Percentiles rank a stretch among this genome's conserved stretches.
Evolutionary conservation across 2,329 filamentous ascomycete genomes (phyloP).

Genomic region (Arachnomyces sp.): DNA sequence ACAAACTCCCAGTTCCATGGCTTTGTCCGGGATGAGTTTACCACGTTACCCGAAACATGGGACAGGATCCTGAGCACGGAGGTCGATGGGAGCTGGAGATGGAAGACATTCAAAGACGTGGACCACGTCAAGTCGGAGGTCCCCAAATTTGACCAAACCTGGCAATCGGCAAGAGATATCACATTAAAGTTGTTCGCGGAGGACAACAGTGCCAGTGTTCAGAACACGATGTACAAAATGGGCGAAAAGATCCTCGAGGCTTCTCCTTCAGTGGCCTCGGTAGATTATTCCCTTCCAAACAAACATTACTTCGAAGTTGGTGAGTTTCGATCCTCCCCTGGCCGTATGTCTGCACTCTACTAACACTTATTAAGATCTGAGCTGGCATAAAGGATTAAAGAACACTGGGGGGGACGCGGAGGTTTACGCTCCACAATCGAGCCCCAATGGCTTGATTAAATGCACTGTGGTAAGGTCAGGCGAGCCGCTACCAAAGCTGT

Average conservation of each 20-base stretch:
- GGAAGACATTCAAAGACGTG: conserved; percentile 63
- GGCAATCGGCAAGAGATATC: conserved; percentile 67
- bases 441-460: conserved; percentile 92
- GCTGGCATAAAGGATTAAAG: conserved; percentile 91
- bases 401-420: conserved; percentile 95
- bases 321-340: conserved; percentile 17
- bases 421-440: conserved; percentile 86
- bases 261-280: conserved; percentile 62
- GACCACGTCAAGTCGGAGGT: conserved; percentile 59
- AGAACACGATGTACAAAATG: conserved; percentile 99
- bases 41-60: conserved; percentile 81
- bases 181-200: conserved; percentile 88
- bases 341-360: conserved; percentile 6
- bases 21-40: conserved; percentile 89
- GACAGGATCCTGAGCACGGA: conserved; percentile 94
- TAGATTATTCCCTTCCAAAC: conserved; percentile 84
- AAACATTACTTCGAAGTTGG: conserved; percentile 97
- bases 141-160: conserved; percentile 69
- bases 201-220: conserved; percentile 86
- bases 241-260: conserved; percentile 72
- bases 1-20: conserved; percentile 94
- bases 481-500: conserved; percentile 3
- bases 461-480: conserved; percentile 60
- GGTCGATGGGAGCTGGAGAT: conserved; percentile 79
- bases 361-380: conserved; percentile 57